These are phyloP conservation scores for Desmodesmus armatus DNA, from an alignment of 139 green algal species.

Conservation along the genomic window DNA sequence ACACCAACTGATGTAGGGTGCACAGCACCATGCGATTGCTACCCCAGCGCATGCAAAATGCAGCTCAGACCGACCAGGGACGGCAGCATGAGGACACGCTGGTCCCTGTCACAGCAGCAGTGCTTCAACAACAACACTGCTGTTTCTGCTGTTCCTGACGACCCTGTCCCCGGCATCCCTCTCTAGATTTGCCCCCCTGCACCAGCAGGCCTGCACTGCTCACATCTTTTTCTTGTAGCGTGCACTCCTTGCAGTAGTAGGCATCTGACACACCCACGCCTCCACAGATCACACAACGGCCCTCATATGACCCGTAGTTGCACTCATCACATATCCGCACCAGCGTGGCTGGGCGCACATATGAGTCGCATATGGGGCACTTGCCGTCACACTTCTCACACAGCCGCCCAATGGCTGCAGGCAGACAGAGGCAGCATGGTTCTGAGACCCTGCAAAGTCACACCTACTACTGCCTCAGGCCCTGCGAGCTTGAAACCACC, in stretches of 20 bases:
- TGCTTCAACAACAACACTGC: neutral
- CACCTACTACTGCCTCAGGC: too few relatives aligned
- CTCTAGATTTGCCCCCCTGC: too few relatives aligned
- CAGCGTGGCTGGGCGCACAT: conserved; percentile 95
- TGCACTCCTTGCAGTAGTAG: conserved; percentile 99
- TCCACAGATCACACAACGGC: conserved; percentile 98
- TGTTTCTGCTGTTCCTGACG: neutral
- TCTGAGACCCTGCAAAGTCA: neutral
- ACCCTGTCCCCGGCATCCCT: neutral
- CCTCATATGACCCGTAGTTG: conserved; percentile 97
- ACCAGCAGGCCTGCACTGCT: conserved; percentile 35
- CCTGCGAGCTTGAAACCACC: too few relatives aligned
- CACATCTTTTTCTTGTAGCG: conserved; percentile 97
- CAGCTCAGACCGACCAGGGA: too few relatives aligned
- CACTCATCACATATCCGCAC: conserved; percentile 99
- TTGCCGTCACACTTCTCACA: conserved; percentile 99
- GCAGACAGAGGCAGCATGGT: neutral
- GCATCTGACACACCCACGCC: conserved; percentile 95
- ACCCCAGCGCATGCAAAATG: too few relatives aligned
- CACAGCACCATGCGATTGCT: too few relatives aligned
- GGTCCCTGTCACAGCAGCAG: neutral
- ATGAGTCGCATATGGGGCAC: conserved; percentile 98
- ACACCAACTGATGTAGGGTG: too few relatives aligned
- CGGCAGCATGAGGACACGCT: too few relatives aligned
- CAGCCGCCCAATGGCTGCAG: conserved; percentile 90